These are phyloP conservation scores for Apiotrichum laibachii DNA, from an alignment of 1,284 basidiomycete species.

Conservation along the genomic window DNA sequence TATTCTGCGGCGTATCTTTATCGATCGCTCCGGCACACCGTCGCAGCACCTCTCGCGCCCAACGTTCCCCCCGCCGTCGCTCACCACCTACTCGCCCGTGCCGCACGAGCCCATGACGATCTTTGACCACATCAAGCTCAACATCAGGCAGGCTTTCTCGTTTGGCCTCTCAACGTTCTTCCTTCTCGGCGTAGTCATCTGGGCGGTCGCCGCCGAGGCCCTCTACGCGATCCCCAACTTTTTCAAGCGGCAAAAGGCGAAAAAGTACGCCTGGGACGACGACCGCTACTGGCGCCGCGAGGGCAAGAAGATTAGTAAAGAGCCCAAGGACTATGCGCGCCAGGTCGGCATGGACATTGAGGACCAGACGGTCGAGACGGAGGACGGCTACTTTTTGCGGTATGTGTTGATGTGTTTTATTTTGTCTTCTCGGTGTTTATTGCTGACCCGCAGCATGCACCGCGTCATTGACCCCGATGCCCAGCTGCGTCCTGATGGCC, in stretches of 20 bases:
- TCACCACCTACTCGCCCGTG: conserved; percentile 45
- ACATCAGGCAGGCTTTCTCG: conserved; percentile 54
- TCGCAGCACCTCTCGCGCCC: conserved; percentile 49
- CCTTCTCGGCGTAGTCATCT: conserved; percentile 52
- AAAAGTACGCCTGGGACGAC: conserved; percentile 57
- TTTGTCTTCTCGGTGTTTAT: conserved; percentile 1
- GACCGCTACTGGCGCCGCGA: conserved; percentile 55
- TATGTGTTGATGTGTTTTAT: conserved; percentile 26
- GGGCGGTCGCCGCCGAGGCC: conserved; percentile 48
- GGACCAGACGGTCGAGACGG: conserved; percentile 59
- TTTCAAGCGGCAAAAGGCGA: conserved; percentile 26
- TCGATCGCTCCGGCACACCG: conserved; percentile 47
- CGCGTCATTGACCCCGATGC: conserved; percentile 57
- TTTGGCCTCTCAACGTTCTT: conserved; percentile 57
- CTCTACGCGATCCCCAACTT: conserved; percentile 38
- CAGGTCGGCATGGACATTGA: conserved; percentile 60
- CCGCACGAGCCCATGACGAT: conserved; percentile 37
- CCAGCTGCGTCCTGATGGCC: conserved; percentile 51
- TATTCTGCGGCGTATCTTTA: conserved; percentile 48
- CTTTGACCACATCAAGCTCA: conserved; percentile 45
- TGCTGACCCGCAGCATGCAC: conserved; percentile 52
- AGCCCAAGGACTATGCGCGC: conserved; percentile 59
- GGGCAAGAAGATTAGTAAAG: conserved; percentile 55
- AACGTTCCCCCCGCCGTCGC: conserved; percentile 50
- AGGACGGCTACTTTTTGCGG: conserved; percentile 60